These are phyloP conservation scores for Coix lacrymajobi DNA, from an alignment of 176 grass and related monocot species.

Conservation along the genomic window DNA sequence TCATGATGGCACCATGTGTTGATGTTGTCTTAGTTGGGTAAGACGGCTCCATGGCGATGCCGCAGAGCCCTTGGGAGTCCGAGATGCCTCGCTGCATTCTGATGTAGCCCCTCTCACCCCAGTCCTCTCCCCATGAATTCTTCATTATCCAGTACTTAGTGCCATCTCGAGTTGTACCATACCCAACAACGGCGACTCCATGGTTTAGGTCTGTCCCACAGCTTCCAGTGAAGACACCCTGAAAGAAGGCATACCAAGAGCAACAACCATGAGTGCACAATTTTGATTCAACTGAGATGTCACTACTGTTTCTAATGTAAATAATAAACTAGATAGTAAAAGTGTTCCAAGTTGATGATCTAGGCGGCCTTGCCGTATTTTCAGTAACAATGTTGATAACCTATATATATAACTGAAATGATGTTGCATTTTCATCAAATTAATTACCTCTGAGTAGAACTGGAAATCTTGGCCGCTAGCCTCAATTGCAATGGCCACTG, in stretches of 20 bases:
- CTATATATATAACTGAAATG: no score
- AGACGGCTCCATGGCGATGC: conserved; percentile 66
- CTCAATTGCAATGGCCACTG: conserved; percentile 59
- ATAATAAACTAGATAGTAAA: neutral
- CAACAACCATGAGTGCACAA: neutral
- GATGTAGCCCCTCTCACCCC: conserved; percentile 67
- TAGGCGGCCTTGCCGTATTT: no score
- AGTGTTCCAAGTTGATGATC: neutral
- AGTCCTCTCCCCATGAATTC: conserved; percentile 64
- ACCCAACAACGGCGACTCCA: conserved; percentile 49
- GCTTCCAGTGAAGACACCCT: conserved; percentile 69
- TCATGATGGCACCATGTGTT: no score
- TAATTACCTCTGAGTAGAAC: conserved; percentile 68
- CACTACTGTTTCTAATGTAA: neutral
- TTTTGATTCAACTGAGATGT: neutral
- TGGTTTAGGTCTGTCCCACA: conserved; percentile 65
- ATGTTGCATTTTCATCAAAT: no score
- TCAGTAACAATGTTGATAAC: no score
- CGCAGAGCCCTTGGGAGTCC: conserved; percentile 33
- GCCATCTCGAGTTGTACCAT: conserved; percentile 34
- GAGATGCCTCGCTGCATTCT: conserved; percentile 49
- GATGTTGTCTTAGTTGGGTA: conserved; percentile 26
- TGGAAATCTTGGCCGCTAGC: conserved; percentile 53
- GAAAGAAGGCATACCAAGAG: neutral
- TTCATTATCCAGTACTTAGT: conserved; percentile 68